Base-by-base conservation (phyloP, 2,329 filamentous ascomycete genomes). In the Fusarium pseudocircinatum region DNA sequence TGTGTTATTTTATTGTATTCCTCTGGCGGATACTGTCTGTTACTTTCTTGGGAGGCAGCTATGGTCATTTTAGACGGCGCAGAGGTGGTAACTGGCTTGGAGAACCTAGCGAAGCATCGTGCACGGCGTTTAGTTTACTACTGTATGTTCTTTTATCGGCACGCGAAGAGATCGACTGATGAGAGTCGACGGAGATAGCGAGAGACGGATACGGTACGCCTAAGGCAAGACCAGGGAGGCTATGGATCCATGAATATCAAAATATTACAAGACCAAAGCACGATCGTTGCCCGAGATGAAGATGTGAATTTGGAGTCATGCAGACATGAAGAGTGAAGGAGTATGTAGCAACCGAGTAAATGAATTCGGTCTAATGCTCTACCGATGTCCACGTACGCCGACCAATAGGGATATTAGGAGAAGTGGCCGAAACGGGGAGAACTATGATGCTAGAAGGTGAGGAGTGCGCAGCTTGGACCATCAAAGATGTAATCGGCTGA, bases 171-270 rank as follows among this genome's bases (percentile, higher is more conserved):
- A 71, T 73, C 52, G 61, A 58, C 54, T 40, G 43, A 28, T 32
- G 14, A 34, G 47, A 58, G 69, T 70, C 58, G 46, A 67, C 22
- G 50, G 47, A 40, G 61, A 72, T 36, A 56, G 44, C 43, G 37
- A 47, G 34, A 63, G 57, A 54, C 53, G 24, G 40, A 20, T 28
- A 54, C 15, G 34, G 24, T 28, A 59, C 58, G 47, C 47, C 59
- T 36, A 50, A 44, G 54, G 52, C 42, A 56, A 42, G 57, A 56
- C 65, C 28, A 68, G 42, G 50, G 43, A 70, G 63, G 66, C 67
- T 65, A 65, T 69, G 66, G 69, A 67, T 65, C 70, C 47, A 43
- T 50, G 65, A 75, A 77, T 75, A 77, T 68, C 69, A 74, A 76
- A 67, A 76, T 63, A 73, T 73, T 36, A 69, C 37, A 62, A 73